Evolutionary conservation across 352 stramenopile genomes (phyloP), one percentile per base, ranked within the genome.

Genomic region (Phytophthora quininea): DNA sequence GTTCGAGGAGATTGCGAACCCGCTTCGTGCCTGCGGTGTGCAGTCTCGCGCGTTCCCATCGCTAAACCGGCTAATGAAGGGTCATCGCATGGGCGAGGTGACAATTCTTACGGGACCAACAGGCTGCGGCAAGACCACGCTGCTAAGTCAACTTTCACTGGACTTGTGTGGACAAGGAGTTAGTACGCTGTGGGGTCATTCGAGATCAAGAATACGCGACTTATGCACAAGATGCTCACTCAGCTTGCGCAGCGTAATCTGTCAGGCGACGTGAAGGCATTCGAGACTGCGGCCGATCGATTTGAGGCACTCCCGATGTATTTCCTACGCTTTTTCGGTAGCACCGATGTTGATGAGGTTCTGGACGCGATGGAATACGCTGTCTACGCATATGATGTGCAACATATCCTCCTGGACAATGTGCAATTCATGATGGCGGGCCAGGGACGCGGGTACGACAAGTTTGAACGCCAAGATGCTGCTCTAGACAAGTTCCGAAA

Each of bases 401-500:
- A 99, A 77, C 97, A 99, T 79, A 98, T 99, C 50, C 90, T 99
- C 71, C 74, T 99, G 47, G 98, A 99, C 81, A 99, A 99, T 73
- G 92, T 99, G 67, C 98, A 99, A 82, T 99, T 99, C 67, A 99
- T 99, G 97, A 98, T 99, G 80, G 92, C 86, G 1, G 84, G 84
- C 8, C 89, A 96, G 67, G 89, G 88, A 24, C 82, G 86, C 45
- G 87, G 87, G 3, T 96, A 83, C 45, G 89, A 96, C 75, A 96
- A 96, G 76, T 96, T 96, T 63, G 89, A 96, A 59, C 89, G 87
- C 6, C 89, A 96, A 64, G 71, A 99, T 76, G 74, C 95, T 19
- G 96, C 96, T 10, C 82, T 99, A 47, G 96, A 98, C 73, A 98
- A 98, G 60, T 98, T 97, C 67, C 89, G 90, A 12, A 96, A 98